Conservation (phyloP, 2,329 filamentous ascomycete genomes). For the Talaromyces rugulosus region DNA sequence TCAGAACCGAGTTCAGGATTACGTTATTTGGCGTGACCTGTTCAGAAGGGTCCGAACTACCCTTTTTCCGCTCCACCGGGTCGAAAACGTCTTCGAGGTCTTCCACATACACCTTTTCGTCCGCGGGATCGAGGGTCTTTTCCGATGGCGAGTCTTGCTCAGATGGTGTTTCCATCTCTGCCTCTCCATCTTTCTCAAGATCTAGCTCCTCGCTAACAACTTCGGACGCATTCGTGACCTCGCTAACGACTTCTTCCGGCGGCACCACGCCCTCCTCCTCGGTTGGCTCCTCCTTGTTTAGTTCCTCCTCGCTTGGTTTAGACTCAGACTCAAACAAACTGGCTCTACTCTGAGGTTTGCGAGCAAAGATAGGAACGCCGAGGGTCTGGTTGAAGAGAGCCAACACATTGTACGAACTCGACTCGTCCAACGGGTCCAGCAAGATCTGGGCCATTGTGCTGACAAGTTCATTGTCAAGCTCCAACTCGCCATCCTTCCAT, state of each 20-base stretch:
- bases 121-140: constrained; percentile 15
- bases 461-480: constrained; percentile 74
- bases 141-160: constrained; percentile 12
- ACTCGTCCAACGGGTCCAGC: constrained; percentile 56
- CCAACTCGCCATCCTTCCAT: constrained; percentile 67
- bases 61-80: constrained; percentile 19
- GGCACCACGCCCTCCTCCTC: not conserved
- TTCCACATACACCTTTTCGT: constrained; percentile 19
- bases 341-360: constrained; percentile 18
- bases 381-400: constrained; percentile 77
- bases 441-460: constrained; percentile 76
- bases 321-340: constrained; percentile 1
- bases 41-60: constrained; percentile 13
- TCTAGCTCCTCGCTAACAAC: not conserved
- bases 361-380: constrained; percentile 54
- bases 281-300: no score
- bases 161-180: constrained; percentile 8
- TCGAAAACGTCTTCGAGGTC: constrained; percentile 34
- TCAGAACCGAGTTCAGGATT: constrained; percentile 65
- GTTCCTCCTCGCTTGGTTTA: not conserved
- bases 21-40: constrained; percentile 50
- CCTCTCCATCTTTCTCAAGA: not conserved
- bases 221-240: not conserved
- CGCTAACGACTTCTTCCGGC: not conserved
- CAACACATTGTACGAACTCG: constrained; percentile 68